Percentiles rank a stretch among this genome's conserved stretches.
Conservation (phyloP, 805 yeast genomes). For the Komagataella phaffii region DNA sequence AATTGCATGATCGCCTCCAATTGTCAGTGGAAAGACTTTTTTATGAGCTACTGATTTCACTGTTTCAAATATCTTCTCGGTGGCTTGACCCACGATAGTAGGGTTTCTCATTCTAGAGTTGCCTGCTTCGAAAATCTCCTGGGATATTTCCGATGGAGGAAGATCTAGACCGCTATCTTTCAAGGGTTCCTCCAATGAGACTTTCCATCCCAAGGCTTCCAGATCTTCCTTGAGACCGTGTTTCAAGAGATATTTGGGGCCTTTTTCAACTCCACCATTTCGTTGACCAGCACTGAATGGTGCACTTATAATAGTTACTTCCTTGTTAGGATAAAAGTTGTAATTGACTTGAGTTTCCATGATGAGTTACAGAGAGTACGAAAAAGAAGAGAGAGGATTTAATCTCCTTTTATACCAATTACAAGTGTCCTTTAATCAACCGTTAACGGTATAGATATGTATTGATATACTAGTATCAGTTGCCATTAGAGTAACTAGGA, state of each 20-base stretch:
- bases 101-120: constrained; percentile 53
- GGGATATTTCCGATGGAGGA: constrained; percentile 21
- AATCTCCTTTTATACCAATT: not conserved
- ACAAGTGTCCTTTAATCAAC: not conserved
- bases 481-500: not conserved
- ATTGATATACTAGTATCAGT: not conserved
- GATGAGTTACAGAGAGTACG: not conserved
- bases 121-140: not conserved
- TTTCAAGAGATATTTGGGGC: constrained; percentile 71
- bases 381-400: not conserved
- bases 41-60: constrained; percentile 36
- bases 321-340: constrained; percentile 39
- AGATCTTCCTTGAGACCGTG: constrained; percentile 59
- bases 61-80: constrained; percentile 46
- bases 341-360: constrained; percentile 17
- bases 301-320: constrained; percentile 65
- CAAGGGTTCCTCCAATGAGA: constrained; percentile 39
- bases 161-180: constrained; percentile 23
- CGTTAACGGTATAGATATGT: not conserved
- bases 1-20: constrained; percentile 96
- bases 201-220: constrained; percentile 60
- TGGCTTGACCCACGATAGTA: constrained; percentile 61
- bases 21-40: constrained; percentile 56
- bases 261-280: constrained; percentile 84
- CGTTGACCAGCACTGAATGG: constrained; percentile 97